Base-by-base conservation (phyloP, 139 green algal species). In the Chlamydomonas sp. region DNA sequence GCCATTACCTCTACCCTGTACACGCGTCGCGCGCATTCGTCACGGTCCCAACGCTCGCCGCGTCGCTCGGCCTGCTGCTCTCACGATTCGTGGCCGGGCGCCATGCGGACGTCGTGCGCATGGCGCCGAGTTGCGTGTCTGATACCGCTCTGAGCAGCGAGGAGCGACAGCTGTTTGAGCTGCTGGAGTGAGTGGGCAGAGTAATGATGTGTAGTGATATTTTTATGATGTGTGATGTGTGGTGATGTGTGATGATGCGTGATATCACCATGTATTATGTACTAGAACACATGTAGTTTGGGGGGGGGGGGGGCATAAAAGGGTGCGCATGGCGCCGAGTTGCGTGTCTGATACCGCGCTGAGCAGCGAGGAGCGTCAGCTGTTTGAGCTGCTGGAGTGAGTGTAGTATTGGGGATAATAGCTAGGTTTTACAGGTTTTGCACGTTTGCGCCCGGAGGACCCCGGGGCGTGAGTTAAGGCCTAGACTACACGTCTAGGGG, bases 1-100 rank as follows among this genome's bases (percentile, higher is more conserved):
- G 43, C 43, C 43, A 54, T 54, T 54, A 54, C 43, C 16, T 54
- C 43, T 54, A 54, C 43, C 20, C 43, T 54, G 43, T 54, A 13
- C 43, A 54, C 43, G 43, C 43, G 16, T 54, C 43, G 16, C 43
- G 43, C 20, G 43, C 43, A 13, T 54, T 54, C 43, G 43, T 54
- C 43, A 54, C 43, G 16, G 43, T 54, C 43, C 43, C 43, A 13
- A 54, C 43, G 16, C 43, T 54, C 16, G 43, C 43, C 20, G 43
- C 43, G 16, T 54, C 43, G 16, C 43, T 54, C 43, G 13, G 20
- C 43, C 43, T 54, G 16, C 20, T 13, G 16, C 43, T 54, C 13
- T 20, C 20, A 13, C 43, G 43, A 13, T 54, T 54, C 43, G 13
- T 54, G 16, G 43, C 43, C 43, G 16, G 43, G 16, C 43, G 20